These are phyloP conservation scores for Suhomyces bolitotheri DNA, from an alignment of 1,139 yeast genomes.

Conservation along the genomic window DNA sequence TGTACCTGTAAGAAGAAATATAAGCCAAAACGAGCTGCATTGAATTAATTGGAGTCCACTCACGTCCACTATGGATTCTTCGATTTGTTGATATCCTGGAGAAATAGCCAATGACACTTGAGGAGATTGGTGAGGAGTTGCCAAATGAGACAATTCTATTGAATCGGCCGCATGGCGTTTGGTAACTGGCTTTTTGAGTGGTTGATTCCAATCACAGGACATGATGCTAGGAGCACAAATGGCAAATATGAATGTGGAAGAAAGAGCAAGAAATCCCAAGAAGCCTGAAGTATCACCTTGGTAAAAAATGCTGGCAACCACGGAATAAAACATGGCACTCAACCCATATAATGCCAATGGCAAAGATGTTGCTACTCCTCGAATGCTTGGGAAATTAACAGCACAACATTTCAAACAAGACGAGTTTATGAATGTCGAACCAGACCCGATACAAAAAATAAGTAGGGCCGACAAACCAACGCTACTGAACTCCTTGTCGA, in stretches of 20 bases:
- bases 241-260: conserved; percentile 38
- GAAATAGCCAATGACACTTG: conserved; percentile 9
- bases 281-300: conserved; percentile 54
- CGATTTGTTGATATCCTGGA: conserved; percentile 8
- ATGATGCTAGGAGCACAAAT: conserved; percentile 52
- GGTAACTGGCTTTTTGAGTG: conserved; percentile 1
- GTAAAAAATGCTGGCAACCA: conserved; percentile 46
- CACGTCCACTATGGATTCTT: conserved; percentile 3
- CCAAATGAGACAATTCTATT: conserved; percentile 17
- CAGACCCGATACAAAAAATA: conserved; percentile 50
- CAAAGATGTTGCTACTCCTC: conserved; percentile 61
- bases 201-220: conserved; percentile 35
- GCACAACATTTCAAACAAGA: conserved; percentile 62
- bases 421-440: conserved; percentile 55
- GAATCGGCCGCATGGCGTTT: conserved; percentile 7
- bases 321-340: conserved; percentile 58
- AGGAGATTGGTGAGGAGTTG: conserved; percentile 12
- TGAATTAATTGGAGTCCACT: conserved; percentile 29
- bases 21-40: conserved; percentile 49
- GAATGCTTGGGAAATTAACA: conserved; percentile 51
- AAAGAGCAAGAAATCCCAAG: conserved; percentile 46
- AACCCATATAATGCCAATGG: conserved; percentile 61
- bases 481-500: conserved; percentile 30
- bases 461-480: conserved; percentile 37
- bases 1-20: conserved; percentile 47